A percentile compares a stretch with the other conserved stretches of the same genome.
Conservation (phyloP, 331 rosid species). For the Quercus lobata region DNA sequence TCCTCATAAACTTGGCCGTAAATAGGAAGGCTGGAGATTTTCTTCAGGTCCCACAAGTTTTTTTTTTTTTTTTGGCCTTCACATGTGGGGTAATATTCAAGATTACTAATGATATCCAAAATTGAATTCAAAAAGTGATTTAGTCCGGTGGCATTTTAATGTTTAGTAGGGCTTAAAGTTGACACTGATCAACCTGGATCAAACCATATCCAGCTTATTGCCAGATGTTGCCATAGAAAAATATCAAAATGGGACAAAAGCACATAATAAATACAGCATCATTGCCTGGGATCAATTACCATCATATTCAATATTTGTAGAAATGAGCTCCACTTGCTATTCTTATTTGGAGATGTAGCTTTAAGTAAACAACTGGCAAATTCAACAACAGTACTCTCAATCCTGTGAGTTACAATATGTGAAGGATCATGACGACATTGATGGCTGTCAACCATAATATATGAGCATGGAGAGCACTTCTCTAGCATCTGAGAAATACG, state of each 20-base stretch:
- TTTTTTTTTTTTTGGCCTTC: no score
- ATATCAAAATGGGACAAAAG: slow-evolving; percentile 4
- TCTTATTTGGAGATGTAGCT: slow-evolving; percentile 37
- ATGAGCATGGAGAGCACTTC: slow-evolving; percentile 66
- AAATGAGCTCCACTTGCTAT: slow-evolving; percentile 49
- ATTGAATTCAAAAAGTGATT: neutral
- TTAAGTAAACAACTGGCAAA: slow-evolving; percentile 60
- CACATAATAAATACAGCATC: slow-evolving; percentile 3
- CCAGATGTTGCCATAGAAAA: slow-evolving; percentile 3
- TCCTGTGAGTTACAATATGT: slow-evolving; percentile 80
- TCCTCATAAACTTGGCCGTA: no score
- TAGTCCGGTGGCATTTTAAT: slow-evolving; percentile 12
- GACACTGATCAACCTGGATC: slow-evolving; percentile 1
- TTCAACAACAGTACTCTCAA: slow-evolving; percentile 57
- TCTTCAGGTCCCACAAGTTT: no score
- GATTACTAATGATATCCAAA: neutral
- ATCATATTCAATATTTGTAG: slow-evolving; percentile 54
- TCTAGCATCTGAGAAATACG: slow-evolving; percentile 76
- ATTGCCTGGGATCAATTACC: slow-evolving; percentile 51
- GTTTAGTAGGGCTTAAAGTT: slow-evolving; percentile 4
- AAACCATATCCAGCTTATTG: slow-evolving; percentile 5
- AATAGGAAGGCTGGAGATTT: no score
- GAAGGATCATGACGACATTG: slow-evolving; percentile 91
- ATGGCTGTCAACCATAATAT: slow-evolving; percentile 82
- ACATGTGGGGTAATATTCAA: neutral